A percentile compares a stretch with the other conserved stretches of the same genome.
phyloP scores from a whole-genome alignment of 2,329 filamentous ascomycete species.

The Fusarium sp. region DNA sequence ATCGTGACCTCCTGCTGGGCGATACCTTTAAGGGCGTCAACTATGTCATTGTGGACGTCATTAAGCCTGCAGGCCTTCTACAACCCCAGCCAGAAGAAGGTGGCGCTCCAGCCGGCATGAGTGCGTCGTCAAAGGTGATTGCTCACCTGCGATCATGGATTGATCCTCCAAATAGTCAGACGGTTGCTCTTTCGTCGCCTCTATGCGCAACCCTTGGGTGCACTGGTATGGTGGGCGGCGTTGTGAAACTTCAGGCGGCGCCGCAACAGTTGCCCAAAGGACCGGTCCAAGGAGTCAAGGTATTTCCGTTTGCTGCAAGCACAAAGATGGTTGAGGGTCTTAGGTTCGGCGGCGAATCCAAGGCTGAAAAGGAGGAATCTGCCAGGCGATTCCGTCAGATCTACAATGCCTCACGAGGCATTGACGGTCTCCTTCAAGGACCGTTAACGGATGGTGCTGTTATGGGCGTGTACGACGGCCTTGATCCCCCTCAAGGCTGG shows the following conservation, averaged over 20 bases:
- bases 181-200: slow-evolving; percentile 81
- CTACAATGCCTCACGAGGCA: slow-evolving; percentile 69
- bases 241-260: slow-evolving; percentile 89
- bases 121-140: slow-evolving; percentile 70
- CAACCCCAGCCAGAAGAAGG: slow-evolving; percentile 77
- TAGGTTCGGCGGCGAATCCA: slow-evolving; percentile 89
- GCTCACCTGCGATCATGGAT: slow-evolving; percentile 84
- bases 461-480: slow-evolving; percentile 68
- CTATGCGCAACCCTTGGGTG: slow-evolving; percentile 81
- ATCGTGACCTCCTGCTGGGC: slow-evolving; percentile 78
- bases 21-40: slow-evolving; percentile 81
- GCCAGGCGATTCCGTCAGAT: slow-evolving; percentile 77
- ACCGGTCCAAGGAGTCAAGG: slow-evolving; percentile 74
- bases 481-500: slow-evolving; percentile 73
- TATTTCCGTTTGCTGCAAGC: slow-evolving; percentile 80
- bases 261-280: slow-evolving; percentile 76
- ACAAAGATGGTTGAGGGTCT: slow-evolving; percentile 73
- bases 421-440: slow-evolving; percentile 78
- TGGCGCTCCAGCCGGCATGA: slow-evolving; percentile 62
- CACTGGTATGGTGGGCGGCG: slow-evolving; percentile 81
- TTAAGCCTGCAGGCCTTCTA: slow-evolving; percentile 83
- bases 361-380: slow-evolving; percentile 83
- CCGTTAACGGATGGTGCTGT: slow-evolving; percentile 92
- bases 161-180: slow-evolving; percentile 85
- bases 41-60: slow-evolving; percentile 86